Conservation (phyloP, 768 basidiomycete genomes). For the Ramaria rubella region DNA sequence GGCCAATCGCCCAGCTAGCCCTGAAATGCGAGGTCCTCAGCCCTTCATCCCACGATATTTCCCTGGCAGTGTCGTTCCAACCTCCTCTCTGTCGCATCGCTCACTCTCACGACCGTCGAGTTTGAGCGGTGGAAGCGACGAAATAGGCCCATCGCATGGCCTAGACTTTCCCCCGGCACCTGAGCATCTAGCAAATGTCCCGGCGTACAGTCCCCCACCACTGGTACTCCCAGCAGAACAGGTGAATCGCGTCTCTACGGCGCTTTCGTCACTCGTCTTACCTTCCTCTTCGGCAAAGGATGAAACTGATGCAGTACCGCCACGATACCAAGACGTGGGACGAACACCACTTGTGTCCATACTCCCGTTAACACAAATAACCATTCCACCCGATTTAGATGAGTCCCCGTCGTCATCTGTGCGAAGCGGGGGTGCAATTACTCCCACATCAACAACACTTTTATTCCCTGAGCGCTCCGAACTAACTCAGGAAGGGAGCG, state of each 20-base stretch:
- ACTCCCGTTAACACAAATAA: not conserved
- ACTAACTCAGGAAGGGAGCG: not conserved
- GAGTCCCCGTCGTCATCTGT: not conserved
- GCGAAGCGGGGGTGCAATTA: not conserved
- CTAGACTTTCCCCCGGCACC: constrained; percentile 5
- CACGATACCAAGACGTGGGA: constrained; percentile 7
- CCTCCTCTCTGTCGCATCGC: not conserved
- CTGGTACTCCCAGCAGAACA: constrained; percentile 1
- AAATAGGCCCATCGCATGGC: constrained; percentile 7
- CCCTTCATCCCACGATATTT: constrained; percentile 53
- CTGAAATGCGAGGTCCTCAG: constrained; percentile 36
- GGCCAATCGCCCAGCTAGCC: not conserved
- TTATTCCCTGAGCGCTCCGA: not conserved
- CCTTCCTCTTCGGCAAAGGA: not conserved
- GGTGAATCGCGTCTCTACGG: not conserved
- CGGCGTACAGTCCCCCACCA: not conserved
- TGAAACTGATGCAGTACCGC: not conserved
- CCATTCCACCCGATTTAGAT: not conserved
- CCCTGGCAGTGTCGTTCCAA: constrained; percentile 36
- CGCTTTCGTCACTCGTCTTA: not conserved
- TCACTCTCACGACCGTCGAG: not conserved
- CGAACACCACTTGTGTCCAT: not conserved
- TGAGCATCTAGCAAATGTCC: not conserved
- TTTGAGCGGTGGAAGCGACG: not conserved
- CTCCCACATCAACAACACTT: not conserved